Base-by-base conservation (phyloP, 441 rosid species). In the Biscutella laevigata region DNA sequence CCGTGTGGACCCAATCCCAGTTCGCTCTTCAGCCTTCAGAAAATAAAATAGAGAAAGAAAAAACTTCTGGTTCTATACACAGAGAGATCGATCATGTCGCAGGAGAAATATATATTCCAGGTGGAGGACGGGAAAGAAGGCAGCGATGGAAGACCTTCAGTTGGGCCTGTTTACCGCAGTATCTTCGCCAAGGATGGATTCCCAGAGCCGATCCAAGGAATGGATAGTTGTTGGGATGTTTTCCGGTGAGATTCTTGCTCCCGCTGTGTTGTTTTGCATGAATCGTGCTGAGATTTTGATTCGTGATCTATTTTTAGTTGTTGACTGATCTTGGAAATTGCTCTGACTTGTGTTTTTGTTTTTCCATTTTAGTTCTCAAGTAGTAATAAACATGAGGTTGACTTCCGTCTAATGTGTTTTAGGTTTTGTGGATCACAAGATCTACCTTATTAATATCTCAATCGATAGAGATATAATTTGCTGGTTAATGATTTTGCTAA, bases 201-300 rank as follows among this genome's bases (percentile, higher is more conserved):
- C 48, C 88, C 94, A 2, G 66, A 81, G 22, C 89, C 90, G 26
- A 64, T 76, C 58, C 59, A 73, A 16, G 96, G 89, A 16, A 57
- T 88, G 80, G 86, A 85, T 6, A 74, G 82, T 62, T 88, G 96
- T 54, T 91, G 95, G 98, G 98, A 88, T 44, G 68, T 88, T 79
- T 91, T 91, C 75, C 77, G 89, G 96, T 88, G 21, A 49, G 72
- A 12, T 51, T 44, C 9, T 36, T 4, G 2, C 30, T 17, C 10
- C 7, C n/a, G 9, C 37, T 10, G 7, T 9, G 53, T 59, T 27
- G 5, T 20, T 40, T 21, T 40, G 58, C 39, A 24, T 33, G 58
- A 34, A n/a, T 14, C 35, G 10, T 40, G 17, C 27, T 14, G 12
- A 16, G 53, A 42, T 35, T 34, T 39, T 7, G 27, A 5, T 4